Evolutionary conservation across 306 rosid species (phyloP), one percentile per base, ranked within the genome.

Genomic region (Inga laurina): DNA sequence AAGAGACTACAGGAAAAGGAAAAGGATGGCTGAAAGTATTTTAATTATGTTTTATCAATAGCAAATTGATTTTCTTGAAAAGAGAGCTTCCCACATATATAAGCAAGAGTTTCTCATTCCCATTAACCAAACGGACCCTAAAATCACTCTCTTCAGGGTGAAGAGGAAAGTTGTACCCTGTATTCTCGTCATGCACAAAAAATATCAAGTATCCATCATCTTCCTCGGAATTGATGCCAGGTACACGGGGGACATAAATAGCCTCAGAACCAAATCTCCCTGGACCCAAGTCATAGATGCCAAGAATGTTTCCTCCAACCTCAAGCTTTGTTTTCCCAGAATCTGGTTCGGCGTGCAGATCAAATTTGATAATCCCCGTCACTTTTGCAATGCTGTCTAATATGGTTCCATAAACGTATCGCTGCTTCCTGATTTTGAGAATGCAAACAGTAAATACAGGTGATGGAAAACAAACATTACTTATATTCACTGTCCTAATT

Each of bases 171-270:
- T 48, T 43, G 21, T 91, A 96, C 98, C 97, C 91, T 0, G 89
- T 81, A 54, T 86, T 92, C 89, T 96, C 99, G 12, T 92, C 93
- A 16, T 96, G 97, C n/a, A 90, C 97, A 78, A 92, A 96, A 81
- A 88, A 84, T 75, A 96, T 91, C 77, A 93, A 87, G 90, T 90
- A 93, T 83, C 99, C 99, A 85, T 93, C 98, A 84, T 96, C 99
- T 92, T 96, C 98, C 88, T 88, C 91, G n/a, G 98, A 89, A 74
- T 88, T 45, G 12, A 79, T 82, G 48, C 94, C 97, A 13, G 96
- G 93, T 46, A 87, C 79, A 11, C 91, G 88, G 2, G 98, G 99
- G 68, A 93, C 96, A 90, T 84, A 96, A 79, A 96, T 19, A 79
- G 97, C 97, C 81, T 96, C 99, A 14, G 97, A 96, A 66, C 99